Conservation (phyloP, 192 early-diverging fungal genomes). For the Umbelopsis sp. region DNA sequence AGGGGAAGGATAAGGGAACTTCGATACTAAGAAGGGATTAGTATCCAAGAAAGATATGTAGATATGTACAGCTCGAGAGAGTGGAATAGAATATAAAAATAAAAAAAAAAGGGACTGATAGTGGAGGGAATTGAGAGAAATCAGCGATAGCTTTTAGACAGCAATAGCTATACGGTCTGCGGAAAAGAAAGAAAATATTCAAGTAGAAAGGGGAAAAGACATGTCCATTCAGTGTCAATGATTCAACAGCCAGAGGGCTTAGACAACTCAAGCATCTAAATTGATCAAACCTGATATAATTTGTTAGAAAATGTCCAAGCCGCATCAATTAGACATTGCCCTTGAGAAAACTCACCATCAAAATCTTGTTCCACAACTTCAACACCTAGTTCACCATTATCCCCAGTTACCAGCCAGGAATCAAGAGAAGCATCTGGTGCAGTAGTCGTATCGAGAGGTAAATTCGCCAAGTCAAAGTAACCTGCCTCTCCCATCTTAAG, state of each 20-base stretch:
- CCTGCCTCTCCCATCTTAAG: slow-evolving; percentile 16
- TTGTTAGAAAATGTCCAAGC: too few species aligned
- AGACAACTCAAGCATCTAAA: not conserved
- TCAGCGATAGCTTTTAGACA: not conserved
- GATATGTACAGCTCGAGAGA: slow-evolving; percentile 5
- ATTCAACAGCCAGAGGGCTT: not conserved
- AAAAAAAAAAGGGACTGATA: not conserved
- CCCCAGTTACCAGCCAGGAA: slow-evolving; percentile 14
- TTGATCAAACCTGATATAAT: not conserved
- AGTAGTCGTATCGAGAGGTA: not conserved
- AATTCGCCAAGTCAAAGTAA: slow-evolving; percentile 6
- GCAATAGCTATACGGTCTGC: too few species aligned
- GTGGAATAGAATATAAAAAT: not conserved
- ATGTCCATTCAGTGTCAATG: too few species aligned
- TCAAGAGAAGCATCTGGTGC: not conserved
- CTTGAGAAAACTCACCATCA: not conserved
- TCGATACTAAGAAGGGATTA: not conserved
- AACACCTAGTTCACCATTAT: not conserved
- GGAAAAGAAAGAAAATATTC: too few species aligned
- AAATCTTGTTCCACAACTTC: slow-evolving; percentile 15
- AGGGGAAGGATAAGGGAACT: not conserved
- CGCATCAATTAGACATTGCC: too few species aligned
- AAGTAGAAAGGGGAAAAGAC: too few species aligned
- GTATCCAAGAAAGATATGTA: not conserved
- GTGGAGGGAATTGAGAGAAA: not conserved